Evolutionary conservation across 208 protist genomes (phyloP), one percentile per base, ranked within the genome.

Genomic region (Acanthamoeba polyphaga): DNA sequence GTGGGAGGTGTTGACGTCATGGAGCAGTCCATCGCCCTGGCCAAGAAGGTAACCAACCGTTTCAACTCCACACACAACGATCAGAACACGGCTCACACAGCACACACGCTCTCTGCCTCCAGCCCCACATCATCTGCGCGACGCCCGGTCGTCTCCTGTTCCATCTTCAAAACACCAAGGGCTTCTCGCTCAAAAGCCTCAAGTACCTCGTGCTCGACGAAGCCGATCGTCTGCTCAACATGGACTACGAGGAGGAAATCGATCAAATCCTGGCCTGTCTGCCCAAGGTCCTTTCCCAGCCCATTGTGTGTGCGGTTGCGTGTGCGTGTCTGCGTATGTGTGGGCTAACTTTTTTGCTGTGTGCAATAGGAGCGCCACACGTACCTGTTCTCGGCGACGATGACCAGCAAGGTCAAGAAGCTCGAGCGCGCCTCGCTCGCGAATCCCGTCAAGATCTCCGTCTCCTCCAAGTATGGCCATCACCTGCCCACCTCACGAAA

Each of bases 191-290:
- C 8, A 96, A 98, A 17, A 98, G 98, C 91, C 97, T 99, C 68
- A 98, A 99, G 96, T 99, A 98, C 72, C 97, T 99, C 10, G 98
- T 98, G 38, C 96, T 99, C 82, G 99, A 99, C 96, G 99, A 99
- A 97, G 99, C 99, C 4, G 99, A 99, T 96, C 98, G 99, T 96
- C 99, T 99, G 96, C 98, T 99, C 34, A 98, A 99, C 95, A 99
- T 99, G 98, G 99, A 99, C 97, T 99, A 99, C 96, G 99, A 99
- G 96, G 99, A 99, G 95, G 99, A 99, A 93, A 98, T 99, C 84
- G 98, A 99, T 95, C 98, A 98, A 29, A 99, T 99, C 96, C 96
- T 99, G 51, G 98, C 99, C 15, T 95, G 96, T 1, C 97, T 97
- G 34, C 97, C 97, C 46, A 84, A 70, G 38, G 96, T 99, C 43